phyloP scores from a whole-genome alignment of 306 rosid genomes.

The Trifolium repens region DNA sequence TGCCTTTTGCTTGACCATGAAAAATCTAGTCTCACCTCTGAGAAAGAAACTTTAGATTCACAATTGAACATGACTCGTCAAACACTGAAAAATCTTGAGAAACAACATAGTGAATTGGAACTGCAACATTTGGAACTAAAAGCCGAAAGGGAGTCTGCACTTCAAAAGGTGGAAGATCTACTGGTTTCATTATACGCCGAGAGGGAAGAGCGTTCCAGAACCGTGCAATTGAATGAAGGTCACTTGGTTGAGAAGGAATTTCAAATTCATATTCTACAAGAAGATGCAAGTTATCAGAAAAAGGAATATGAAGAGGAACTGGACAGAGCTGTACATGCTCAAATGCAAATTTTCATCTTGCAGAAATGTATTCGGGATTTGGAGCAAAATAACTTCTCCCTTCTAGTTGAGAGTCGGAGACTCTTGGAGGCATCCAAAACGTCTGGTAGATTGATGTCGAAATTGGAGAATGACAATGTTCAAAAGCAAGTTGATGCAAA shows the following conservation, averaged over 20 bases:
- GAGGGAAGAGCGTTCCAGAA: conserved; percentile 64
- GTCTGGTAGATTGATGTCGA: conserved; percentile 60
- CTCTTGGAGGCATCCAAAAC: conserved; percentile 62
- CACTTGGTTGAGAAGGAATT: conserved; percentile 64
- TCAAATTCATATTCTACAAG: conserved; percentile 59
- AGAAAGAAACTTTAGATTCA: conserved; percentile 61
- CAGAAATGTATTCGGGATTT: conserved; percentile 65
- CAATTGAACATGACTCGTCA: conserved; percentile 57
- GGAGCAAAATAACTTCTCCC: conserved; percentile 58
- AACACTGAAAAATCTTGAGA: conserved; percentile 63
- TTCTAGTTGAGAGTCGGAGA: conserved; percentile 62
- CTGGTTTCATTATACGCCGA: conserved; percentile 68
- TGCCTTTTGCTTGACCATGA: conserved; percentile 60
- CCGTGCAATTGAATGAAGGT: conserved; percentile 52
- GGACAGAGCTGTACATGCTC: conserved; percentile 60
- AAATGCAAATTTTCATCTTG: conserved; percentile 68
- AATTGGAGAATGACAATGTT: conserved; percentile 62
- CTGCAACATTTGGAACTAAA: conserved; percentile 54
- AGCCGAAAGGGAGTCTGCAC: conserved; percentile 71
- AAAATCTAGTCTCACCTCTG: conserved; percentile 64
- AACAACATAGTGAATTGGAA: conserved; percentile 53
- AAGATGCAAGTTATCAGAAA: conserved; percentile 61
- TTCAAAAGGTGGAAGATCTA: conserved; percentile 70
- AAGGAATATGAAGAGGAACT: conserved; percentile 72
- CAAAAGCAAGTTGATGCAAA: conserved; percentile 53